Base-by-base conservation (phyloP, 495 filamentous ascomycete species). In the Aspergillus heteromorphus region DNA sequence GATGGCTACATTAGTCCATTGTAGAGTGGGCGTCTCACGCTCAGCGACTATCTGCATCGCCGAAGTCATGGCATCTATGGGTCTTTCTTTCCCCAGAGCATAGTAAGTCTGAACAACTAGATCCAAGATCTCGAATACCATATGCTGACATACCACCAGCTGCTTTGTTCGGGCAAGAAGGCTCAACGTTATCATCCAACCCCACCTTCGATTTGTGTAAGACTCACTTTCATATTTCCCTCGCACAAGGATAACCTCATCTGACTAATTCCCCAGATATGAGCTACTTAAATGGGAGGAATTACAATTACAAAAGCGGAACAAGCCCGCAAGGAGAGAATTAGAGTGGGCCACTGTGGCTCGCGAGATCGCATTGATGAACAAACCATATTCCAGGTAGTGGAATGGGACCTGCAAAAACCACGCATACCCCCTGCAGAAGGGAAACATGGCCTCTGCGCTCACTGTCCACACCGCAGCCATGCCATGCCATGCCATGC, bases 11-110 rank as follows among this genome's bases (percentile, higher is more conserved):
- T 77, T 98, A 42, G 93, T 98, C 21, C 93, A 98, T 68, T 98
- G 93, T 67, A 86, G 95, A 11, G 93, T 98, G 40, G 93, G 93
- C 45, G 93, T 98, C 54, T 96, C 91, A 17, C 80, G 93, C 54
- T 92, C 88, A 45, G 93, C 93, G 18, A 98, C 93, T 7, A 96
- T 98, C 65, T 97, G 93, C 72, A 97, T 98, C 63, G 93, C 93
- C 29, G 92, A 97, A 70, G 92, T 97, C 18, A 98, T 98, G 93
- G 81, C 85, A 11, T 75, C 84, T 6, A 65, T 87, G 25, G 75
- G 82, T 23, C 73, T 97, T 45, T 93, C 90, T 3, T 96, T 97
- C 64, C 90, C 93, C 14, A 79, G 89, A 42, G 93, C 93, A 43
- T 98, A 98, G 82, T 85, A 69, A 64, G 82, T 79, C 4, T 36